Evolutionary conservation across 2,329 filamentous ascomycete species (phyloP).

Genomic region (Ciborinia camelliae): DNA sequence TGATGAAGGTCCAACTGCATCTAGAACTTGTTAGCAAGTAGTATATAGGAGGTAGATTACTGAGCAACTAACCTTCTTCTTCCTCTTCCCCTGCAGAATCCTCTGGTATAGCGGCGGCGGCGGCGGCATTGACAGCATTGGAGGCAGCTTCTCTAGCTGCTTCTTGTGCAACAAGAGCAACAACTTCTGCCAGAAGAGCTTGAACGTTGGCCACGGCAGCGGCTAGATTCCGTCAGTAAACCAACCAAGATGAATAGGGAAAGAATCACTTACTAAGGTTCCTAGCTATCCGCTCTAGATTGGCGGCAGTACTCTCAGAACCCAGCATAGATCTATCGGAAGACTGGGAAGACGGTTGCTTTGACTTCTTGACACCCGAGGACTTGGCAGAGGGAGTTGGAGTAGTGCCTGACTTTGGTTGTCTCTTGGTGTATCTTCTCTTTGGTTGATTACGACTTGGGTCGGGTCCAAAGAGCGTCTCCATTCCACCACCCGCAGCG

Average conservation of each 20-base stretch:
- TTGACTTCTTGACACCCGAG: neutral
- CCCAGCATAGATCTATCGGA: neutral
- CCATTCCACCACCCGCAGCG: neutral
- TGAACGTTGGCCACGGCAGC: neutral
- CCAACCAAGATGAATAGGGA: no score
- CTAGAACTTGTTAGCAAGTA: neutral
- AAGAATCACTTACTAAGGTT: neutral
- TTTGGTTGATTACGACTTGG: neutral
- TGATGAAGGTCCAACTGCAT: neutral
- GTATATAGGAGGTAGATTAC: no score
- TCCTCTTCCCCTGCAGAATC: neutral
- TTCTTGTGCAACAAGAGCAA: neutral
- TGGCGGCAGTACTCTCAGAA: neutral
- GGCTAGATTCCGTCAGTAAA: neutral
- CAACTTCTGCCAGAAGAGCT: neutral
- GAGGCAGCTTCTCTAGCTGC: neutral
- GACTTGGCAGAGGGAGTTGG: neutral
- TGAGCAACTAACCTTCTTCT: neutral
- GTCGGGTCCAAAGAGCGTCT: neutral
- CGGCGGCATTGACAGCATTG: neutral
- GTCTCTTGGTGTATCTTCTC: neutral
- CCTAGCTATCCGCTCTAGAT: neutral
- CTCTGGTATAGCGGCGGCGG: neutral
- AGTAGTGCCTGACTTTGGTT: neutral
- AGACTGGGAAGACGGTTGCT: neutral